These are phyloP conservation scores for Litchi chinensis DNA, from an alignment of 345 rosid genomes.

Conservation along the genomic window DNA sequence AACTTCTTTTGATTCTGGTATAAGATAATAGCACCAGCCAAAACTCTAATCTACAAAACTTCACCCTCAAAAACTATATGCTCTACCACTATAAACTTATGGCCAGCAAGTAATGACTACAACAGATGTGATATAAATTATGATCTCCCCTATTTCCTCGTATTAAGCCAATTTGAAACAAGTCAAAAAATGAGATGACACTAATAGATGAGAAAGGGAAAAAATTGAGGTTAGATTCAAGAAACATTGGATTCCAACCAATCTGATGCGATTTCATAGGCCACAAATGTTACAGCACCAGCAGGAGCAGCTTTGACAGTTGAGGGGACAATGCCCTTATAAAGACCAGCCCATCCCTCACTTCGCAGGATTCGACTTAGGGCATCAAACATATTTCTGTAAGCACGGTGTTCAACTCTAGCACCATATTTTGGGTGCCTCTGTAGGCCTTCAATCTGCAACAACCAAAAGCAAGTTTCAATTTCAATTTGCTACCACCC, in stretches of 20 bases:
- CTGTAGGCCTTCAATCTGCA: conserved; percentile 85
- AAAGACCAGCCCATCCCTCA: conserved; percentile 94
- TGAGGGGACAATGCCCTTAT: conserved; percentile 92
- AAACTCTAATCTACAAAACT: no score
- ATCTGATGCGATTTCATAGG: conserved; percentile 72
- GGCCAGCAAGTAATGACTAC: not conserved
- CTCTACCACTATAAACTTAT: not conserved
- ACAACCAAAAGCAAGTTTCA: conserved; percentile 18
- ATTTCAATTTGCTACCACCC: not conserved
- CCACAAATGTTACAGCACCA: conserved; percentile 94
- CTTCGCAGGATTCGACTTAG: conserved; percentile 49
- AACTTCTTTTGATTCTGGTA: not conserved
- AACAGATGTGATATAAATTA: not conserved
- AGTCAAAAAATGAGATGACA: conserved; percentile 29
- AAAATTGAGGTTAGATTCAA: conserved; percentile 33
- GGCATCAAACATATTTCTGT: conserved; percentile 83
- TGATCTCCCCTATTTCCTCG: conserved; percentile 7
- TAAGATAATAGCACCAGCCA: not conserved
- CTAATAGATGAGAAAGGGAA: conserved; percentile 13
- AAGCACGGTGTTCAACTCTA: conserved; percentile 65
- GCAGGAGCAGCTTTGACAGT: conserved; percentile 98
- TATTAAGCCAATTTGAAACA: conserved; percentile 15
- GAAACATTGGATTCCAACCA: conserved; percentile 75
- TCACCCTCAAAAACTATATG: not conserved
- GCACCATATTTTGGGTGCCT: conserved; percentile 94